Evolutionary conservation across 352 stramenopile species (phyloP).

Genomic region (Globisporangium orthogonon): DNA sequence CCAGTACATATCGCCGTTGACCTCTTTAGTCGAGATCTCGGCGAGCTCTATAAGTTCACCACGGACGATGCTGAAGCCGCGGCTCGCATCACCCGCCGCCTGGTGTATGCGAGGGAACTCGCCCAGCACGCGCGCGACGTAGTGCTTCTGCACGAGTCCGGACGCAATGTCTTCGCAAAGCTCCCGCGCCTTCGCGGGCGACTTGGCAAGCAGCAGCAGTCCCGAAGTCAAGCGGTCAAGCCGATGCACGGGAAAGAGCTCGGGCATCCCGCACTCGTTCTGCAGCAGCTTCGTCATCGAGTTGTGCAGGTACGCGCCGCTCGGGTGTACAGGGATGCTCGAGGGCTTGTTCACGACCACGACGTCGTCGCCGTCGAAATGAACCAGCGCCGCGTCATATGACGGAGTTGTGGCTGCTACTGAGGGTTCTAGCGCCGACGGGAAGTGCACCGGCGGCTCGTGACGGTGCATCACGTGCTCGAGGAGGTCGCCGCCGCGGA

Average conservation of each 20-base stretch:
- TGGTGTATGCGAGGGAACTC: slow-evolving; percentile 21
- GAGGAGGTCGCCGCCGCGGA: slow-evolving; percentile 86
- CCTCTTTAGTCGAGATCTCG: slow-evolving; percentile 2
- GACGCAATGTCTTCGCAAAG: slow-evolving; percentile 32
- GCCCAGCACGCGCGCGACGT: slow-evolving; percentile 40
- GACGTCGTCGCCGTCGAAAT: slow-evolving; percentile 39
- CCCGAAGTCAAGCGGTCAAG: slow-evolving; percentile 92
- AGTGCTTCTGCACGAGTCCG: slow-evolving; percentile 42
- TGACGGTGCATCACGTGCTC: slow-evolving; percentile 91
- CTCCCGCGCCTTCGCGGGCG: slow-evolving; percentile 25
- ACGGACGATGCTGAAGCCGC: background rate
- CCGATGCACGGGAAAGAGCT: slow-evolving; percentile 86
- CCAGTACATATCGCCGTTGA: slow-evolving; percentile 21
- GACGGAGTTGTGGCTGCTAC: background rate
- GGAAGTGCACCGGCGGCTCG: slow-evolving; percentile 82
- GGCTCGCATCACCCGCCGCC: background rate
- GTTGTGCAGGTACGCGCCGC: slow-evolving; percentile 89
- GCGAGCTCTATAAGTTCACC: background rate
- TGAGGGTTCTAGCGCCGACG: background rate
- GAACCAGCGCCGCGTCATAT: slow-evolving; percentile 19
- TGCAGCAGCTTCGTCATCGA: slow-evolving; percentile 63
- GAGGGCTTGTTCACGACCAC: slow-evolving; percentile 80
- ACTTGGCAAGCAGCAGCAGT: slow-evolving; percentile 52
- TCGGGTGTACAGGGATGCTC: slow-evolving; percentile 89
- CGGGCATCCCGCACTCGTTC: slow-evolving; percentile 17